A percentile compares a stretch with the other conserved stretches of the same genome.
These are phyloP conservation scores for Pleurotus ostreatus DNA, from an alignment of 768 basidiomycete genomes.

Conservation along the genomic window DNA sequence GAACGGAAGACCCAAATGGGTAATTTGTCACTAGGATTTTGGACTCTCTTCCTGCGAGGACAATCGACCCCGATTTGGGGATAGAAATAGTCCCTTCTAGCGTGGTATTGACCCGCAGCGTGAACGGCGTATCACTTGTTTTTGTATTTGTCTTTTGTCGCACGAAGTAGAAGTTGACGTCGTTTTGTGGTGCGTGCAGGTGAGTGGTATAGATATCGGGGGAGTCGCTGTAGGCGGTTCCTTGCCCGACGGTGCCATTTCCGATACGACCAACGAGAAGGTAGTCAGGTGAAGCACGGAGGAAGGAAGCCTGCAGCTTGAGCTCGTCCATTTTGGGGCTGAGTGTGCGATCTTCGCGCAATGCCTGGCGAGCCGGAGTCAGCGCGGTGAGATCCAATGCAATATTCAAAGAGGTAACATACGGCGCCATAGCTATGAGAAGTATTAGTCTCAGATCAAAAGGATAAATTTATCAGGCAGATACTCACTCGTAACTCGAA, in stretches of 20 bases:
- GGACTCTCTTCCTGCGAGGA: conserved; percentile 60
- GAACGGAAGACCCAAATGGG: conserved; percentile 46
- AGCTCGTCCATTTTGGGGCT: conserved; percentile 59
- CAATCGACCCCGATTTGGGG: conserved; percentile 38
- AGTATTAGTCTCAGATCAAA: neutral
- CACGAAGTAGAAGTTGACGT: conserved; percentile 53
- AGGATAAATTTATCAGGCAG: neutral
- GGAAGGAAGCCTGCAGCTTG: conserved; percentile 61
- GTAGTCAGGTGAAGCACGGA: conserved; percentile 62
- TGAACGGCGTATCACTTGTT: conserved; percentile 41
- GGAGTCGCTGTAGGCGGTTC: conserved; percentile 30
- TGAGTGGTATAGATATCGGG: conserved; percentile 45
- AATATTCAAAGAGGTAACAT: neutral
- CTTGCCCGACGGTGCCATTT: conserved; percentile 39
- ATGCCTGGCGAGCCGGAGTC: conserved; percentile 23
- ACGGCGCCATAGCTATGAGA: conserved; percentile 24
- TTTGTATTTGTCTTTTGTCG: conserved; percentile 46
- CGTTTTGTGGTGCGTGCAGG: conserved; percentile 50
- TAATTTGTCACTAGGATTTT: conserved; percentile 64
- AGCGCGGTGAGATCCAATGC: neutral
- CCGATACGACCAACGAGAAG: conserved; percentile 61
- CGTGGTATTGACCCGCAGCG: conserved; percentile 43
- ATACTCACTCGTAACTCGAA: conserved; percentile 32
- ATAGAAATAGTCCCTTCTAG: conserved; percentile 35
- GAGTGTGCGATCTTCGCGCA: conserved; percentile 53